A percentile compares a stretch with the other conserved stretches of the same genome.
Conservation (phyloP, 2,329 filamentous ascomycete genomes). For the Magnaporthiopsis incrustans region DNA sequence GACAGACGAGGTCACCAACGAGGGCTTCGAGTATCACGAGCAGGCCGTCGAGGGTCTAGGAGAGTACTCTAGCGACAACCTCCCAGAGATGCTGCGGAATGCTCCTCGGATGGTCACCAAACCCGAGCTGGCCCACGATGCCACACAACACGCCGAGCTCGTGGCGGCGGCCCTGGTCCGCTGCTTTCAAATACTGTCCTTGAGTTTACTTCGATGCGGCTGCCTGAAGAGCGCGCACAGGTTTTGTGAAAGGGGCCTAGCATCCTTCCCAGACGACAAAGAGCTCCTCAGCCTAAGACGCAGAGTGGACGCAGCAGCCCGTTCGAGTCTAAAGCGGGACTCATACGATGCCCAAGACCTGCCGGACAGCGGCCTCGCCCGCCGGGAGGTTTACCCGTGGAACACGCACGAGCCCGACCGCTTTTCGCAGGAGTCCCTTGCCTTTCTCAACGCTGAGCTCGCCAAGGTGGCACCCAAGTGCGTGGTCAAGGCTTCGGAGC, state of each 20-base stretch:
- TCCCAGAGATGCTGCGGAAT: constrained; percentile 38
- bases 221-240: constrained; percentile 60
- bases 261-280: constrained; percentile 43
- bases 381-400: constrained; percentile 64
- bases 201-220: constrained; percentile 54
- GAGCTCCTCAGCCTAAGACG: constrained; percentile 46
- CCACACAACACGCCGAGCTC: constrained; percentile 27
- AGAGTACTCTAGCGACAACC: constrained; percentile 24
- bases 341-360: constrained; percentile 45
- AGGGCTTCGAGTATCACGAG: constrained; percentile 77
- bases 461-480: constrained; percentile 68
- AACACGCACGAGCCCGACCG: constrained; percentile 62
- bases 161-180: constrained; percentile 43
- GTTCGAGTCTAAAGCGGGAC: constrained; percentile 36
- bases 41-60: constrained; percentile 48
- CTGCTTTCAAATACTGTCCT: constrained; percentile 50
- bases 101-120: constrained; percentile 21
- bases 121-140: background rate
- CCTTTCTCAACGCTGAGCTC: constrained; percentile 64
- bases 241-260: constrained; percentile 57
- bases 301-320: constrained; percentile 45
- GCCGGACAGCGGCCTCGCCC: constrained; percentile 62
- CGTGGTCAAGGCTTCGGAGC: constrained; percentile 64
- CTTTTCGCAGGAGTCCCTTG: constrained; percentile 59
- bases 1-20: constrained; percentile 70